Conservation (phyloP, 179 eudicot genomes). For the Nepenthes alata region DNA sequence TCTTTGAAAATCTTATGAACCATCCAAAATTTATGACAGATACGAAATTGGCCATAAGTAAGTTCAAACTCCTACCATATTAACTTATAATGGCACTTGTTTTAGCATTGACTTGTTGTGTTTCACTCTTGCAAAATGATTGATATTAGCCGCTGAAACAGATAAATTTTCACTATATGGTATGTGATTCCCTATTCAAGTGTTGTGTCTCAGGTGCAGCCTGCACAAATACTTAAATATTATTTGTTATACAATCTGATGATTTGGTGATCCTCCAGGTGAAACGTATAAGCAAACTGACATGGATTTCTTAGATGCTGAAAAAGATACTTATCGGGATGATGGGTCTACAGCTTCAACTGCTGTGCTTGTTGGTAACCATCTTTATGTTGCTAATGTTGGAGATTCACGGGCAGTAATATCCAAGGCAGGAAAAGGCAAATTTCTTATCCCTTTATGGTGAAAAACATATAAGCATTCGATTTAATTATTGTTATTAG, state of each 20-base stretch:
- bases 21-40: constrained; percentile 70
- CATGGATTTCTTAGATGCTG: constrained; percentile 70
- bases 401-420: constrained; percentile 90
- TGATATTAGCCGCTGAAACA: background rate
- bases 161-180: background rate
- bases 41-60: constrained; percentile 81
- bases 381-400: constrained; percentile 91
- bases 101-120: too few relatives aligned
- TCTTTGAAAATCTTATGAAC: constrained; percentile 76
- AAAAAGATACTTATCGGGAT: constrained; percentile 76
- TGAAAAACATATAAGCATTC: background rate
- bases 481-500: too few relatives aligned
- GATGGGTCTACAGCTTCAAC: constrained; percentile 99
- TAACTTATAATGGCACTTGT: too few relatives aligned
- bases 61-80: constrained; percentile 15
- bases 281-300: constrained; percentile 83
- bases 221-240: background rate
- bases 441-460: background rate
- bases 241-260: constrained; percentile 6
- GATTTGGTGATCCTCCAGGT: constrained; percentile 34
- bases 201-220: background rate
- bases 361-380: constrained; percentile 84
- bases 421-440: constrained; percentile 91
- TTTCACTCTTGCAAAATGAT: background rate
- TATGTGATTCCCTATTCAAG: background rate